Evolutionary conservation across 148 eudicot genomes (phyloP).

Genomic region (Nepenthes mirabilis): DNA sequence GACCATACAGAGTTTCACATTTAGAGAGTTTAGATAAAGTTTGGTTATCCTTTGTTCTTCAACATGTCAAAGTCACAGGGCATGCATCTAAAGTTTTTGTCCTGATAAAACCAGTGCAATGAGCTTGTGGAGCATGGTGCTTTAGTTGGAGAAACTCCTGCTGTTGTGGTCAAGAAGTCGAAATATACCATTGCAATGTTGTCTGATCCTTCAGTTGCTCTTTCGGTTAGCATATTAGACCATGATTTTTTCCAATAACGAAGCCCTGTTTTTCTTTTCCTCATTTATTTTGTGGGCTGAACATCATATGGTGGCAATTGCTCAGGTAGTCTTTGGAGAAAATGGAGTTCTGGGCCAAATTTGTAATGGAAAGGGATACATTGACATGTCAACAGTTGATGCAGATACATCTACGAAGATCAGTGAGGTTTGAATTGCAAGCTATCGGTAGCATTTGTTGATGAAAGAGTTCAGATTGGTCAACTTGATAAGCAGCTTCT

Average conservation of each 20-base stretch:
- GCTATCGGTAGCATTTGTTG: background rate
- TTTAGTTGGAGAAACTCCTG: constrained; percentile 72
- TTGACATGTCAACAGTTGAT: constrained; percentile 98
- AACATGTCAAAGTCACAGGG: background rate
- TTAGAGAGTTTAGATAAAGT: too few relatives aligned
- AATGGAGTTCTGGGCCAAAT: constrained; percentile 71
- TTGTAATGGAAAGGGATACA: constrained; percentile 68
- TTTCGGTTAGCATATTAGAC: constrained; percentile 45
- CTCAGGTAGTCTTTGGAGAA: constrained; percentile 75
- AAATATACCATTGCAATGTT: constrained; percentile 83
- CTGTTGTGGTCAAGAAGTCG: constrained; percentile 84
- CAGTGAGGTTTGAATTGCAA: constrained; percentile 48
- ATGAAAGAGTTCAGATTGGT: too few relatives aligned
- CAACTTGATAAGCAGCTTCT: too few relatives aligned
- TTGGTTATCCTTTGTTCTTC: background rate
- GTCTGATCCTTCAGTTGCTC: constrained; percentile 89
- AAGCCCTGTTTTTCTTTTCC: background rate
- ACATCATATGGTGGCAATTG: background rate
- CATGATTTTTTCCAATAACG: background rate
- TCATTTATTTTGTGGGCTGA: background rate
- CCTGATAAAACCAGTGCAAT: constrained; percentile 54
- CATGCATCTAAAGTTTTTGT: background rate
- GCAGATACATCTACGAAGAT: constrained; percentile 83
- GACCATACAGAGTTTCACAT: too few relatives aligned
- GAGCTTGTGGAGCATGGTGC: constrained; percentile 90